Evolutionary conservation across 352 stramenopile species (phyloP), one percentile per base, ranked within the genome.

Genomic region (Phytophthora chlamydospora): DNA sequence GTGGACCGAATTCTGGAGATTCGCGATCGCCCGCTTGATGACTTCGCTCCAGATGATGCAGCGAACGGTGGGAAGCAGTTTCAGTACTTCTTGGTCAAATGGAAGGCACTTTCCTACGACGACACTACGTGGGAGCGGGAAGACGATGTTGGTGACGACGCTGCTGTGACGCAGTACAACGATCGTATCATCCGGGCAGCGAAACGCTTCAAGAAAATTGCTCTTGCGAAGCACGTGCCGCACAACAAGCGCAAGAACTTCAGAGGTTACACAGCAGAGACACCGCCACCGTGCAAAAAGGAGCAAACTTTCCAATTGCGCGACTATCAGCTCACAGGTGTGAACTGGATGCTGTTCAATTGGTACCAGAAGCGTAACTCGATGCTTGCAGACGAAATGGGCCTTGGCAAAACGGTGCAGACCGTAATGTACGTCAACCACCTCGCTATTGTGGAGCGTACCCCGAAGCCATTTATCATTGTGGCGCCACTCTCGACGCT

Each of bases 311-410:
- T 96, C 49, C 85, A 94, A 42, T 76, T 99, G 32, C 90, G 98
- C 16, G 97, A 99, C 62, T 99, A 99, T 80, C 98, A 99, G 79
- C 80, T 99, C 42, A 97, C 98, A 16, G 98, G 98, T 35, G 93
- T 99, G 2, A 99, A 99, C 62, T 99, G 98, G 98, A 92, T 99
- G 72, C 81, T 99, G 36, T 98, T 97, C 58, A 99, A 98, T 72
- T 99, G 95, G 84, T 99, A 99, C 68, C 97, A 99, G 62, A 76
- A 87, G n/a, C 93, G 98, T 13, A 97, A 96, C 55, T 99, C 92
- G 60, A 98, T 99, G 75, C 83, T 99, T 8, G 98, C 98, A 7
- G 98, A 99, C 72, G 98, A 99, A 75, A 99, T 99, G 97, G 97
- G 91, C 10, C 79, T 98, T 0, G 93, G 93, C 45, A 98, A 98